Conservation (phyloP, 768 basidiomycete genomes). For the Leccinum broughii region DNA sequence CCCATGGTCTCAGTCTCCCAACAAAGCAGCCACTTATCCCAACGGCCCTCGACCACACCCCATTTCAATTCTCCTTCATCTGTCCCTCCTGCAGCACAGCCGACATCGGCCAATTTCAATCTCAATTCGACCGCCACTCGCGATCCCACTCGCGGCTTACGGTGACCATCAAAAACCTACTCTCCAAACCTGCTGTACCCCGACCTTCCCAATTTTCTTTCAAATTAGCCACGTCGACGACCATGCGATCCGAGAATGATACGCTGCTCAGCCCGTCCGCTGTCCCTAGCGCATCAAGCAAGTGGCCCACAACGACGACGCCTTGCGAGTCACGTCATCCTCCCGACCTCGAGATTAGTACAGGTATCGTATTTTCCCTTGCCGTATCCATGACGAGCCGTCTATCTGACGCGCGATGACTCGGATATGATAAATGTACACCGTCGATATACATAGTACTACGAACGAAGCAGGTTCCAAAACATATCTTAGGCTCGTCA, state of each 20-base stretch:
- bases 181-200: constrained; percentile 33
- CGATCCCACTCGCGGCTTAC: constrained; percentile 19
- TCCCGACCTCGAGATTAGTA: constrained; percentile 23
- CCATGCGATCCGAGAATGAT: constrained; percentile 15
- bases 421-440: constrained; percentile 12
- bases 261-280: constrained; percentile 13
- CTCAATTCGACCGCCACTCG: constrained; percentile 9
- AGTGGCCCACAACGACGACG: constrained; percentile 13
- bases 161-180: constrained; percentile 35
- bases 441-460: constrained; percentile 17
- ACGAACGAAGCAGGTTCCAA: constrained; percentile 17
- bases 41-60: constrained; percentile 23
- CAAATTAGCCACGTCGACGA: constrained; percentile 6
- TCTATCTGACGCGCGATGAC: too few species aligned
- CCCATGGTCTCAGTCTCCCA: constrained; percentile 12
- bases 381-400: too few species aligned
- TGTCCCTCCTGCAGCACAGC: not conserved
- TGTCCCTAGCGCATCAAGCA: constrained; percentile 1
- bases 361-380: constrained; percentile 10
- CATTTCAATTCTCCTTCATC: not conserved
- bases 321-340: constrained; percentile 21
- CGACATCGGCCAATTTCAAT: not conserved
- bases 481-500: not conserved
- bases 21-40: constrained; percentile 14
- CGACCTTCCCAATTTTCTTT: constrained; percentile 25